Base-by-base conservation (phyloP, 1,284 basidiomycete genomes). In the Trichosporon ovoides region DNA sequence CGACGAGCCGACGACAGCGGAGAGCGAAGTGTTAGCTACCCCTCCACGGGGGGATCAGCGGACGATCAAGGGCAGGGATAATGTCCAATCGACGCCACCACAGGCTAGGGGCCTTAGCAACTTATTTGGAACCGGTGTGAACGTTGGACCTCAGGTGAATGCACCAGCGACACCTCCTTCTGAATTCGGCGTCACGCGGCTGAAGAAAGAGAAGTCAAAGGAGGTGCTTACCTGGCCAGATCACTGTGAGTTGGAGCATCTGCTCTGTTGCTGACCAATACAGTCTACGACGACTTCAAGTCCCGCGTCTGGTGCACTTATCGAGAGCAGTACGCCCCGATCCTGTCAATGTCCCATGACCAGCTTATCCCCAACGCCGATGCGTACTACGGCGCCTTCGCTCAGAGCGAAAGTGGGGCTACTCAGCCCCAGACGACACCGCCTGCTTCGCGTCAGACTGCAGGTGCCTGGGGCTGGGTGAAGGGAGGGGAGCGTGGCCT, bases 291-390 rank as follows among this genome's bases (percentile, higher is more conserved):
- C n/a, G 92, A 96, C 77, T 96, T 94, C 74, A 85, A 86, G 1
- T 89, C 89, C 0, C 81, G 88, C 10, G 82, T 96, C 59, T 95
- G 91, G 88, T 82, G 92, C 55, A 95, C 92, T 0, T 97, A 96
- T 76, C 87, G 93, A n/a, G 86, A 85, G 1, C 87, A 92, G 55
- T 95, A 94, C 65, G 79, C 84, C 1, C 86, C 90, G 1, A 93
- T 96, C 65, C 81, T 86, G 22, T 86, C 91, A 63, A 53, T 78
- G 12, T 66, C 73, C 1, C 65, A 61, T 7, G 54, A 60, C 14
- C 60, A 68, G 7, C 69, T 77, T 20, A 63, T 73, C 6, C 74
- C 74, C 0, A 66, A 69, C 0, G 68, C 74, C 0, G 59, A 68
- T 10, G 62, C 71, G 1, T 77, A 83, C 81, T 11, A 80, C 82